Conservation (phyloP, 78 protist genomes). For the slime mould (Dictyostelium discoideum) region dicty_2.7 NC_007088.5:5660501-5661000, state of each 20-base stretch:
- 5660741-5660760: background rate
- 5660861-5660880: constrained; percentile 7
- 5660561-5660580: background rate
- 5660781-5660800: too few species aligned
- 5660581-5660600: background rate
- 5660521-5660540: background rate
- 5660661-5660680: constrained; percentile 32
- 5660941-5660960: background rate
- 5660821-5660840: constrained; percentile 19
- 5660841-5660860: background rate
- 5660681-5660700: constrained; percentile 29
- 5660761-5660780: constrained; percentile 7
- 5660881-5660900: constrained; percentile 5
- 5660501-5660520: background rate
- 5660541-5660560: background rate
- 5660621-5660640: background rate
- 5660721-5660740: constrained; percentile 25
- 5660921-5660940: constrained; percentile 32
- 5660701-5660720: constrained; percentile 45
- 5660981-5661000: background rate
- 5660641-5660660: constrained; percentile 46
- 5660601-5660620: background rate
- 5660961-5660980: constrained; percentile 5
- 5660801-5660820: constrained; percentile 4
- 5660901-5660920: constrained; percentile 10